A percentile compares a stretch with the other conserved stretches of the same genome.
Conservation (phyloP, 2,329 filamentous ascomycete genomes). For the Capronia epimyces region DNA sequence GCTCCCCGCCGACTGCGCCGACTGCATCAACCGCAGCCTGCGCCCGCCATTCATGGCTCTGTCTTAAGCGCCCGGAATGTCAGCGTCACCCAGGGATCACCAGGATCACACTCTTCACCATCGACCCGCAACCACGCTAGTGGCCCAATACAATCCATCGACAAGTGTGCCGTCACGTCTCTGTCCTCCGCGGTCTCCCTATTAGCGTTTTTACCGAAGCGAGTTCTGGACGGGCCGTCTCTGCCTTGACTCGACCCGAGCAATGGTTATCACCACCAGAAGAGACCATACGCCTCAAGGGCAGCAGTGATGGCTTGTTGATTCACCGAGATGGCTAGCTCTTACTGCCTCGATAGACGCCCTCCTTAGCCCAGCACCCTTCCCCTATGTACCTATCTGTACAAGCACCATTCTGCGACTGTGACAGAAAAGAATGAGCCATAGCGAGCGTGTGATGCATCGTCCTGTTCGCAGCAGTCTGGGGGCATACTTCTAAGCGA, state of each 20-base stretch:
- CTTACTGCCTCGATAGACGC: neutral
- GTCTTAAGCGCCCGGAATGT: constrained; percentile 19
- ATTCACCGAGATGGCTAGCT: neutral
- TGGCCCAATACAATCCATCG: no score
- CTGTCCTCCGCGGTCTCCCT: neutral
- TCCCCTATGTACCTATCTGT: no score
- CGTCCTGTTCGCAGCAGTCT: no score
- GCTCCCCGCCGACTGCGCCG: neutral
- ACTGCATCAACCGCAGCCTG: neutral
- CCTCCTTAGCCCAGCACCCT: no score
- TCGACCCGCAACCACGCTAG: no score
- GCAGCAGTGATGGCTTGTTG: neutral
- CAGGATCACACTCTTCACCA: neutral
- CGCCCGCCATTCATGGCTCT: constrained; percentile 11
- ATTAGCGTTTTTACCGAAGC: no score
- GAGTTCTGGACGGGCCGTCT: neutral
- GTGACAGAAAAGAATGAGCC: no score
- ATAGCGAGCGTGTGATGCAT: no score
- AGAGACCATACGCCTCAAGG: neutral
- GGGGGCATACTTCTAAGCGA: no score
- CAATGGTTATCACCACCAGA: neutral
- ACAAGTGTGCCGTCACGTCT: neutral
- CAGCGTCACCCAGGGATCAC: constrained; percentile 1
- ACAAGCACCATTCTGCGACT: no score
- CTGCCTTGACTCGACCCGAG: neutral